These are phyloP conservation scores for Lagenaria siceraria DNA, from an alignment of 306 rosid species.

Conservation along the genomic window DNA sequence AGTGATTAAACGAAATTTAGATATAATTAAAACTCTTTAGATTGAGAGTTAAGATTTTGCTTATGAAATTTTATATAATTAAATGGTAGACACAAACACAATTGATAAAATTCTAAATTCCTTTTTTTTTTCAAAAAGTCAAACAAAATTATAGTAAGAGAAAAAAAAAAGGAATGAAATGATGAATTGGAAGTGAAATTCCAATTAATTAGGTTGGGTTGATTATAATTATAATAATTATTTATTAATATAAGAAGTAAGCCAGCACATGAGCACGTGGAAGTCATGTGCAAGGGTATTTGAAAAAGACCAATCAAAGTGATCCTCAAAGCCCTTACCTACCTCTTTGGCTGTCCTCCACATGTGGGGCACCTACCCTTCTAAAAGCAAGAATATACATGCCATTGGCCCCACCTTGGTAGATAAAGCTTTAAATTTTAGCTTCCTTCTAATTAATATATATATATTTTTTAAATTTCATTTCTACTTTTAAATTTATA, in stretches of 20 bases:
- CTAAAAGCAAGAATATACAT: background rate
- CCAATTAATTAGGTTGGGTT: slow-evolving; percentile 13
- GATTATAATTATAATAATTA: no score
- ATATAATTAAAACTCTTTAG: no score
- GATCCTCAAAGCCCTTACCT: slow-evolving; percentile 44
- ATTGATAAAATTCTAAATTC: no score
- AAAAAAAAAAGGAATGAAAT: background rate
- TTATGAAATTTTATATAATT: no score
- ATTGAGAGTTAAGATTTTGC: no score
- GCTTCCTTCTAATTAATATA: background rate
- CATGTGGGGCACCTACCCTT: slow-evolving; percentile 32
- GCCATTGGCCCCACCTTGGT: slow-evolving; percentile 13
- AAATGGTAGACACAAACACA: no score
- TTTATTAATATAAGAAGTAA: no score
- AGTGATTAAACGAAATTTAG: no score
- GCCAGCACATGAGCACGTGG: slow-evolving; percentile 50
- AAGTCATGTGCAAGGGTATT: slow-evolving; percentile 61
- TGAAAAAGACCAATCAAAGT: slow-evolving; percentile 6
- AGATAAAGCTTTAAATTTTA: slow-evolving; percentile 18
- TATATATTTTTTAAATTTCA: no score
- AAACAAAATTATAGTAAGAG: background rate
- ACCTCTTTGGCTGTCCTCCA: slow-evolving; percentile 33
- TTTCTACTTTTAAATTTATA: background rate
- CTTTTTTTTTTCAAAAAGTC: background rate
- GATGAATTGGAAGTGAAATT: background rate